Evolutionary conservation across 768 basidiomycete species (phyloP).

Genomic region (Phylloporus arenicola): DNA sequence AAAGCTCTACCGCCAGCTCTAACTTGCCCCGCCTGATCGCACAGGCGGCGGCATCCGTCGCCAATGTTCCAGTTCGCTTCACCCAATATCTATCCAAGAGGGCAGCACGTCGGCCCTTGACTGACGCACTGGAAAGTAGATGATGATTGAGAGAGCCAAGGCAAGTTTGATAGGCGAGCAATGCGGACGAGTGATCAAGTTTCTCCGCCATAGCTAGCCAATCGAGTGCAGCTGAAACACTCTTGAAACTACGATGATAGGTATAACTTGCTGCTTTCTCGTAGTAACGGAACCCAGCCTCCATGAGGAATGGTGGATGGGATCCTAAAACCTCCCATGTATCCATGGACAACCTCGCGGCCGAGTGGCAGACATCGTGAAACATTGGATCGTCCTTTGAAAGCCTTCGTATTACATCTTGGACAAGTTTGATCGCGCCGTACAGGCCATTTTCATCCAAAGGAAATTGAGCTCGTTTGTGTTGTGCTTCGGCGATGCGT

Average conservation of each 20-base stretch:
- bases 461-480: neutral
- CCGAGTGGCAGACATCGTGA: neutral
- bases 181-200: conserved; percentile 11
- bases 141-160: conserved; percentile 17
- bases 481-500: conserved; percentile 1
- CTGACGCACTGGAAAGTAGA: conserved; percentile 13
- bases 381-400: conserved; percentile 4
- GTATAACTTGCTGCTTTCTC: conserved; percentile 10
- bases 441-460: neutral
- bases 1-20: conserved; percentile 30
- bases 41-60: conserved; percentile 23
- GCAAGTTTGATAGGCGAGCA: conserved; percentile 20
- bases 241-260: conserved; percentile 1
- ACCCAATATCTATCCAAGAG: conserved; percentile 6
- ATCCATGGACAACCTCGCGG: neutral
- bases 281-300: conserved; percentile 11
- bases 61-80: conserved; percentile 6
- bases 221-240: conserved; percentile 7
- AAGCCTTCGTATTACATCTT: neutral
- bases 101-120: conserved; percentile 12
- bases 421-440: neutral
- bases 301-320: neutral
- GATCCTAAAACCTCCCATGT: neutral
- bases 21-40: conserved; percentile 20
- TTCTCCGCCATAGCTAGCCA: conserved; percentile 13